Evolutionary conservation across 805 yeast species (phyloP).

Genomic region (Hanseniaspora lindneri): DNA sequence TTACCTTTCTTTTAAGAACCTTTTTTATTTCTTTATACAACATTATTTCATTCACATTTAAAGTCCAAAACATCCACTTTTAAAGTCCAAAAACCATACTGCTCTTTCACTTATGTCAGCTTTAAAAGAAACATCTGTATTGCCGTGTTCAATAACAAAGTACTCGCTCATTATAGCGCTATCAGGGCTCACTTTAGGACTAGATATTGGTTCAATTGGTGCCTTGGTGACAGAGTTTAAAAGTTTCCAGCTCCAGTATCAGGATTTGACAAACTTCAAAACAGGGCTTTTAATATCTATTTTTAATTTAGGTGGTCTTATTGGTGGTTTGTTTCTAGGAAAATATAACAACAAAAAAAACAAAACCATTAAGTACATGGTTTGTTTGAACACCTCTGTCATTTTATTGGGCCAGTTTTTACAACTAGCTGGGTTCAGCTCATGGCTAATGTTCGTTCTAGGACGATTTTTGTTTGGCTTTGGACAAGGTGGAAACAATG

Average conservation of each 20-base stretch:
- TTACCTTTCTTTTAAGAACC: too few species aligned
- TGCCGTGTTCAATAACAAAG: background rate
- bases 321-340: constrained; percentile 54
- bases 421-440: constrained; percentile 38
- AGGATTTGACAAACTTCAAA: constrained; percentile 35
- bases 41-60: too few species aligned
- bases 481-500: constrained; percentile 50
- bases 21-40: too few species aligned
- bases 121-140: too few species aligned
- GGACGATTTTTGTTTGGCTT: constrained; percentile 39
- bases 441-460: constrained; percentile 15
- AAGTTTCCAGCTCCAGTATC: constrained; percentile 43
- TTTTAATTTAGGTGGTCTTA: constrained; percentile 58
- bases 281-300: constrained; percentile 41
- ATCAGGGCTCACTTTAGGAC: constrained; percentile 63
- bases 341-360: constrained; percentile 48
- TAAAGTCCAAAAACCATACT: too few species aligned
- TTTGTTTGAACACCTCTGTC: constrained; percentile 43
- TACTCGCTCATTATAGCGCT: constrained; percentile 35
- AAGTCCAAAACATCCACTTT: too few species aligned
- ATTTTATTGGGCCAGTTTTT: constrained; percentile 40
- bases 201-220: constrained; percentile 68
- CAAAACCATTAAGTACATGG: constrained; percentile 45
- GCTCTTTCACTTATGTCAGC: too few species aligned
- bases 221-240: constrained; percentile 49